Evolutionary conservation across 129 eudicot species (phyloP).

Genomic region (Artemisia argyi): DNA sequence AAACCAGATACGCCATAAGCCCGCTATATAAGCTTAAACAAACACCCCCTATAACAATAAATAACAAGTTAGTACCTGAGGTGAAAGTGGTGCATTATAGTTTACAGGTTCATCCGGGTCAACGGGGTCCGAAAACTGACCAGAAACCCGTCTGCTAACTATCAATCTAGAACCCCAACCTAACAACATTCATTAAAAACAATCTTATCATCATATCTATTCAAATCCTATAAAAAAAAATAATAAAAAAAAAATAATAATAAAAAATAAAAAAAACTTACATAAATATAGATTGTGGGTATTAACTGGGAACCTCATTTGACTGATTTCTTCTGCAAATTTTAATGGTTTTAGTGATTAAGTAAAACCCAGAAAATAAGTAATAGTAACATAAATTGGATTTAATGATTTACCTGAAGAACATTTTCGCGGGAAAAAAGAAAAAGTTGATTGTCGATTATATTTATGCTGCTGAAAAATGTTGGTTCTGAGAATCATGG

Average conservation of each 20-base stretch:
- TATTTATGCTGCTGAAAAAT: neutral
- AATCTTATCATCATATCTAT: neutral
- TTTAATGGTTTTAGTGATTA: no score
- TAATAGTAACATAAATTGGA: neutral
- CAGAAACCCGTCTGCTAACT: slow-evolving; percentile 42
- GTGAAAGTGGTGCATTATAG: slow-evolving; percentile 19
- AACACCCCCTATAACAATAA: neutral
- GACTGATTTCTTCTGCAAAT: slow-evolving; percentile 7
- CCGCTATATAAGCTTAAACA: no score
- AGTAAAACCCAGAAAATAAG: no score
- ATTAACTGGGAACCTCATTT: slow-evolving; percentile 16
- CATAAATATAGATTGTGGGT: slow-evolving; percentile 12
- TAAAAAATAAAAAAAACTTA: neutral
- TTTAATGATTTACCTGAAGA: slow-evolving; percentile 24
- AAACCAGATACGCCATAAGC: no score
- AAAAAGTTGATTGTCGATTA: slow-evolving; percentile 5
- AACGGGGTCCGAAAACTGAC: slow-evolving; percentile 32
- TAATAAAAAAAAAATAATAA: neutral
- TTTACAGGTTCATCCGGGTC: slow-evolving; percentile 27
- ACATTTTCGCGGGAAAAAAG: slow-evolving; percentile 18
- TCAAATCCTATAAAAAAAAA: no score
- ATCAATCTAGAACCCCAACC: slow-evolving; percentile 43
- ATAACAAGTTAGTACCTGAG: slow-evolving; percentile 39
- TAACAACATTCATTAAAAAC: slow-evolving; percentile 19
- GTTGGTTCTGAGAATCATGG: slow-evolving; percentile 18